Evolutionary conservation across 2,329 filamentous ascomycete species (phyloP), one percentile per base, ranked within the genome.

Genomic region (Scytalidium sp.): DNA sequence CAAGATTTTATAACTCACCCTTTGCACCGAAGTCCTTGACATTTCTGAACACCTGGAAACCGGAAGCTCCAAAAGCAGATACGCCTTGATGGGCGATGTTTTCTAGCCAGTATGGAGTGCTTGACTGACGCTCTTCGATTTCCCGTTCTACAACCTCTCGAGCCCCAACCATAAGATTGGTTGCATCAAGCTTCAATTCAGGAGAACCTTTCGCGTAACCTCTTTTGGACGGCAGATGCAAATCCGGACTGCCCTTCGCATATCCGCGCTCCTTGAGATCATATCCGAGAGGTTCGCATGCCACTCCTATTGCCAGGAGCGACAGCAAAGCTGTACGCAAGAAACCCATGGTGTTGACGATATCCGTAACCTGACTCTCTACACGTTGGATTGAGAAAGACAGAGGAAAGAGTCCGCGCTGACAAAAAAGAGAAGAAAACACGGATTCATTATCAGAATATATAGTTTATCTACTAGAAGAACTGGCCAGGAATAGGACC

Each of bases 41-140:
- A 44, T 60, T 60, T 42, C 56, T 47, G 20, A 46, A 60, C 0
- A 61, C 57, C 21, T 49, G 22, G 42, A 58, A 61, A 29, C 54
- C 54, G 8, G 42, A 41, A 23, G 52, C 25, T 8, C 55, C 55
- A 44, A 48, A 59, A 23, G 58, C 50, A 43, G 58, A 52, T 20
- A 52, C 23, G 11, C 57, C 58, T 39, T 58, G 56, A 25, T 61
- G 52, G 6, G 47, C 19, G 32, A 61, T 61, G 3, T 46, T 40
- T 32, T 61, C 58, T 41, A 58, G 58, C 57, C 56, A 60, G 43
- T 57, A 61, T n/a, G 54, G 19, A 17, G 51, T 45, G 13, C 32
- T n/a, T n/a, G n/a, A n/a, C 13, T 36, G 32, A 15, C 32, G 32
- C 32, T 36, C 32, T n/a, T 36, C 32, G 15, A 36, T 10, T n/a